These are phyloP conservation scores for Leccinellum luteum DNA, from an alignment of 768 basidiomycete genomes.

Conservation along the genomic window DNA sequence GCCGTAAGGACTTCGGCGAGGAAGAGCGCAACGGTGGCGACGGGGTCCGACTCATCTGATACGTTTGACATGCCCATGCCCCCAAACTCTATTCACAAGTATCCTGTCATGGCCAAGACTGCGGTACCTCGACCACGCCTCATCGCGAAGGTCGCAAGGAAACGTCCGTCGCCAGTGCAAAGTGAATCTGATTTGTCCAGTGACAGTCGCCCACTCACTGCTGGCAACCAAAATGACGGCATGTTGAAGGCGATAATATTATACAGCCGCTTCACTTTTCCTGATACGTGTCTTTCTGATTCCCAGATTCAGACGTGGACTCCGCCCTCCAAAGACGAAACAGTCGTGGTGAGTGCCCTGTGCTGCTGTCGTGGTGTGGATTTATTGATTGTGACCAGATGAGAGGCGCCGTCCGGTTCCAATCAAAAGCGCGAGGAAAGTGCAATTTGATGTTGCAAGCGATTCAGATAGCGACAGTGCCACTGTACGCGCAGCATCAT, in stretches of 20 bases:
- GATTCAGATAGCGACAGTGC: constrained; percentile 15
- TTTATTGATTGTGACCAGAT: constrained; percentile 2
- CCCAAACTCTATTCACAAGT: background rate
- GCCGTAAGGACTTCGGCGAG: constrained; percentile 14
- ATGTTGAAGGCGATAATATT: constrained; percentile 4
- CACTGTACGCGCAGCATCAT: constrained; percentile 9
- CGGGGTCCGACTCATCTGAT: constrained; percentile 11
- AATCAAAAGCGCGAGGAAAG: constrained; percentile 8
- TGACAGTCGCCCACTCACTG: background rate
- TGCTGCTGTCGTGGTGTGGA: background rate
- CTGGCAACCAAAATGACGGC: constrained; percentile 7
- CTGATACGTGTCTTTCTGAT: background rate
- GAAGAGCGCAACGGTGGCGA: constrained; percentile 3
- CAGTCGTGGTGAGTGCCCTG: background rate
- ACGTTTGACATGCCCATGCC: background rate
- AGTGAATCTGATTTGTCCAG: constrained; percentile 10
- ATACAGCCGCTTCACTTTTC: background rate
- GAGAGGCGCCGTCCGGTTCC: background rate
- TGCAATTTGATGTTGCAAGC: constrained; percentile 13
- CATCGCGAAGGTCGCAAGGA: constrained; percentile 19
- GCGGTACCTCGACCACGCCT: background rate
- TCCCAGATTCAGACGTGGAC: constrained; percentile 19
- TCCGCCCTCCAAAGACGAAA: background rate
- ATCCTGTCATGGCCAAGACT: background rate
- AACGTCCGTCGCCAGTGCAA: background rate